Conservation (phyloP, 139 green algal genomes). For the Limnomonas spitsbergensis region DNA sequence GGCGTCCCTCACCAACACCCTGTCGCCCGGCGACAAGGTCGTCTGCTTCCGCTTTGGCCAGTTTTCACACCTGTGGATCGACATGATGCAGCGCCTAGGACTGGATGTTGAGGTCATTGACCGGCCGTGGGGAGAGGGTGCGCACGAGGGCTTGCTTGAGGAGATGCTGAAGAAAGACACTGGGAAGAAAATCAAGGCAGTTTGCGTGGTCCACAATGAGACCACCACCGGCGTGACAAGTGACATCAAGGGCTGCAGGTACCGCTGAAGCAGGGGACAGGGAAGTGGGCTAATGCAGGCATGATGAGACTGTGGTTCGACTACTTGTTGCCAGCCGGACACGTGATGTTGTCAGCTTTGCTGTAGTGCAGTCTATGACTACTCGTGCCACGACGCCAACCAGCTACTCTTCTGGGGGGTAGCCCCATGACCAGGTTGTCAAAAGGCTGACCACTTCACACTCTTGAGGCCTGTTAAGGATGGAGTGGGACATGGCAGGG, state of each 20-base stretch:
- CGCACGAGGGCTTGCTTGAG: slow-evolving; percentile 66
- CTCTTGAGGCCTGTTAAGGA: too few species aligned
- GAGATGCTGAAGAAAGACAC: slow-evolving; percentile 78
- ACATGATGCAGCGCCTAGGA: slow-evolving; percentile 96
- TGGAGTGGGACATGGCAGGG: too few species aligned
- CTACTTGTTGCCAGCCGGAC: too few species aligned
- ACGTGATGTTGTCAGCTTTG: too few species aligned
- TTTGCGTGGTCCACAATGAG: slow-evolving; percentile 84
- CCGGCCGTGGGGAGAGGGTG: slow-evolving; percentile 84
- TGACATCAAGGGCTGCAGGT: slow-evolving; percentile 65
- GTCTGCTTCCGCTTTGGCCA: slow-evolving; percentile 85
- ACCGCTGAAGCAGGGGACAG: too few species aligned
- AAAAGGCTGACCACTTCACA: too few species aligned
- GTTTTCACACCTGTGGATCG: slow-evolving; percentile 93
- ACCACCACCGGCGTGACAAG: slow-evolving; percentile 91
- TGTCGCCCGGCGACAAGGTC: slow-evolving; percentile 88
- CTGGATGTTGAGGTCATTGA: slow-evolving; percentile 90
- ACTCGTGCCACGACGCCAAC: too few species aligned
- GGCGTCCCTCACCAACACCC: slow-evolving; percentile 87
- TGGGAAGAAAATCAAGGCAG: slow-evolving; percentile 35
- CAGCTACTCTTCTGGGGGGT: too few species aligned
- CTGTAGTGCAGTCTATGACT: too few species aligned
- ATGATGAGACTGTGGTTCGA: too few species aligned
- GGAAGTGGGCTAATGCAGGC: too few species aligned
- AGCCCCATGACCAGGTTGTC: too few species aligned